Conservation (phyloP, 2,329 filamentous ascomycete genomes). For the Claviceps spartinae region DNA sequence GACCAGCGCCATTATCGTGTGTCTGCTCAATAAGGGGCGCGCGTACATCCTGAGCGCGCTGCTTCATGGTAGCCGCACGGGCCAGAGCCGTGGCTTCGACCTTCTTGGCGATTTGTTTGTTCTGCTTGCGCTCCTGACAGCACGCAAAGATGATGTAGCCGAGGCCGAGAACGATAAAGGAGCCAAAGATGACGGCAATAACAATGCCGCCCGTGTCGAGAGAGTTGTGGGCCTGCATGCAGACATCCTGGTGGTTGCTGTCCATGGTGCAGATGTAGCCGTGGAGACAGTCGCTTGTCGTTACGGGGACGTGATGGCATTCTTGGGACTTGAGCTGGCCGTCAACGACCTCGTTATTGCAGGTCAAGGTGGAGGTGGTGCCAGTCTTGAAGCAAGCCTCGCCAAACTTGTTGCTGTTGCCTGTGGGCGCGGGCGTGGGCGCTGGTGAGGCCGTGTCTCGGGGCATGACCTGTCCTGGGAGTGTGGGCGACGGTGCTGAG, state of each 20-base stretch:
- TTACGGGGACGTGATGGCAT: conserved; percentile 25
- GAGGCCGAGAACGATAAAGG: conserved; percentile 24
- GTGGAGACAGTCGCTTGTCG: conserved; percentile 26
- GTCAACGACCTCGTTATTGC: conserved; percentile 25
- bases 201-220: conserved; percentile 32
- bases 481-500: not conserved
- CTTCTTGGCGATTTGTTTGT: conserved; percentile 29
- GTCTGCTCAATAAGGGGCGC: conserved; percentile 24
- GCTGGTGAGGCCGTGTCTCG: not conserved
- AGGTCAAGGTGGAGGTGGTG: conserved; percentile 23
- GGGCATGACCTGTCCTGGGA: not conserved
- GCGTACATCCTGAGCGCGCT: conserved; percentile 20
- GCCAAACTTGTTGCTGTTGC: conserved; percentile 8
- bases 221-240: conserved; percentile 23
- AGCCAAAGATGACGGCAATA: conserved; percentile 33
- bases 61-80: conserved; percentile 32
- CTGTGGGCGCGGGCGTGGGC: not conserved
- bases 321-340: conserved; percentile 20
- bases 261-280: conserved; percentile 32
- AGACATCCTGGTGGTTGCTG: conserved; percentile 23
- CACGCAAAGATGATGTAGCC: conserved; percentile 34
- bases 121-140: conserved; percentile 33
- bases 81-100: conserved; percentile 37
- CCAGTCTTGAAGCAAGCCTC: conserved; percentile 20
- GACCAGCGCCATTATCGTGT: conserved; percentile 10